A percentile compares a stretch with the other conserved stretches of the same genome.
phyloP scores from a whole-genome alignment of 2,329 filamentous ascomycete species.

The Cladosporium sp. region DNA sequence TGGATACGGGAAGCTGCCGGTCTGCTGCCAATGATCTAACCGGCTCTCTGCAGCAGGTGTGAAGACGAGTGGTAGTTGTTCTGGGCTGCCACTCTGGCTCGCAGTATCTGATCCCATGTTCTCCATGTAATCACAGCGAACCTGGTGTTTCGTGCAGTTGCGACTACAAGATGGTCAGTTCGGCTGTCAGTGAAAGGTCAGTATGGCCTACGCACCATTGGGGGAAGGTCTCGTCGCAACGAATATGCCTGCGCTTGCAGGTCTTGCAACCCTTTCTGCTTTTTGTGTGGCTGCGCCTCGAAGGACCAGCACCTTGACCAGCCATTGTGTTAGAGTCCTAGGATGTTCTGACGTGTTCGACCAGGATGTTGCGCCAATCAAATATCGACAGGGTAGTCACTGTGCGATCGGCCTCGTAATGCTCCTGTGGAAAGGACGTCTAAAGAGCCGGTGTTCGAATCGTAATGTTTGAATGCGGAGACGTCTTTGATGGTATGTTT shows the following conservation, averaged over 20 bases:
- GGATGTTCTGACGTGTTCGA: not conserved
- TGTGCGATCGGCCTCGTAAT: not conserved
- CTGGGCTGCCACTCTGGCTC: conserved; percentile 53
- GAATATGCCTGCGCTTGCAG: conserved; percentile 95
- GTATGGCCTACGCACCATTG: conserved; percentile 72
- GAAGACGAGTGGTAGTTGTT: conserved; percentile 72
- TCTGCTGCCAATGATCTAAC: conserved; percentile 80
- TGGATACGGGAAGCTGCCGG: conserved; percentile 82
- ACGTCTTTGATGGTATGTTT: not conserved
- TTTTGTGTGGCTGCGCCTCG: conserved; percentile 91
- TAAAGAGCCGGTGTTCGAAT: not conserved
- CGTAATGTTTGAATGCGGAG: not conserved
- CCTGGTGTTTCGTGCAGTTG: conserved; percentile 99
- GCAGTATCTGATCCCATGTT: conserved; percentile 67
- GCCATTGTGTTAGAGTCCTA: conserved; percentile 62
- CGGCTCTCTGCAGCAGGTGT: conserved; percentile 80
- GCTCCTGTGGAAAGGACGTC: not conserved
- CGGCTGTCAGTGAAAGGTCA: not conserved
- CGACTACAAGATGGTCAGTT: conserved; percentile 58
- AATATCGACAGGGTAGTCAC: conserved; percentile 8
- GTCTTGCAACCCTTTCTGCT: conserved; percentile 98
- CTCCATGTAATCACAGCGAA: conserved; percentile 97
- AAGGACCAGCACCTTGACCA: conserved; percentile 91
- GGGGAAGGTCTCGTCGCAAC: conserved; percentile 95
- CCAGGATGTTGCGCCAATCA: not conserved